Evolutionary conservation across 2,329 filamentous ascomycete species (phyloP).

Genomic region (Verticillium klebahnii): DNA sequence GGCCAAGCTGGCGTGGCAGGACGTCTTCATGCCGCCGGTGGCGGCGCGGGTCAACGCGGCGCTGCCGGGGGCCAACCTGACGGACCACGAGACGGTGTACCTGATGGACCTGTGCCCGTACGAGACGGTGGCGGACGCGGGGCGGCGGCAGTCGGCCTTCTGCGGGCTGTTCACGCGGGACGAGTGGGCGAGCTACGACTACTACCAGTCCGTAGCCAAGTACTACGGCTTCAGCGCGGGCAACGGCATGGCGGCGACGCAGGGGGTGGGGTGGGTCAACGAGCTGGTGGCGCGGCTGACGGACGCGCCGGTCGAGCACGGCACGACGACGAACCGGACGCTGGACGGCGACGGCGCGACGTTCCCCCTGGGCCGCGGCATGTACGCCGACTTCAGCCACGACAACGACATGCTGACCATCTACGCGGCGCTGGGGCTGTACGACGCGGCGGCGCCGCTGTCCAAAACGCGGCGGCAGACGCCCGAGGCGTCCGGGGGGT

Average conservation of each 20-base stretch:
- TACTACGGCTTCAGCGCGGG: conserved; percentile 79
- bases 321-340: conserved; percentile 73
- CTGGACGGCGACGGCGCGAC: conserved; percentile 62
- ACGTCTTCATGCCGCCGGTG: conserved; percentile 63
- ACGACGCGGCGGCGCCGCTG: conserved; percentile 57
- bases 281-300: conserved; percentile 83
- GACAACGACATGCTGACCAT: conserved; percentile 82
- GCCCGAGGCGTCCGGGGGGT: conserved; percentile 57
- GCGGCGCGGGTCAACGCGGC: conserved; percentile 63
- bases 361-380: conserved; percentile 63
- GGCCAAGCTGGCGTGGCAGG: conserved; percentile 54
- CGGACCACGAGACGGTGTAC: conserved; percentile 55
- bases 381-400: conserved; percentile 91
- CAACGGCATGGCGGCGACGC: conserved; percentile 73
- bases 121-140: conserved; percentile 63
- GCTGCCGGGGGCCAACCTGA: conserved; percentile 64
- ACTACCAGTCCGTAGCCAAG: conserved; percentile 74
- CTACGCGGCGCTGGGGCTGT: conserved; percentile 73
- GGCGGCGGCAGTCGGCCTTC: conserved; percentile 61
- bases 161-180: conserved; percentile 67
- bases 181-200: conserved; percentile 79
- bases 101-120: conserved; percentile 91
- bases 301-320: conserved; percentile 60
- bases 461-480: conserved; percentile 45
- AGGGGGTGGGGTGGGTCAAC: conserved; percentile 83